A percentile compares a stretch with the other conserved stretches of the same genome.
These are phyloP conservation scores for Aspergillus neoniger DNA, from an alignment of 2,329 filamentous ascomycete species.

Conservation along the genomic window DNA sequence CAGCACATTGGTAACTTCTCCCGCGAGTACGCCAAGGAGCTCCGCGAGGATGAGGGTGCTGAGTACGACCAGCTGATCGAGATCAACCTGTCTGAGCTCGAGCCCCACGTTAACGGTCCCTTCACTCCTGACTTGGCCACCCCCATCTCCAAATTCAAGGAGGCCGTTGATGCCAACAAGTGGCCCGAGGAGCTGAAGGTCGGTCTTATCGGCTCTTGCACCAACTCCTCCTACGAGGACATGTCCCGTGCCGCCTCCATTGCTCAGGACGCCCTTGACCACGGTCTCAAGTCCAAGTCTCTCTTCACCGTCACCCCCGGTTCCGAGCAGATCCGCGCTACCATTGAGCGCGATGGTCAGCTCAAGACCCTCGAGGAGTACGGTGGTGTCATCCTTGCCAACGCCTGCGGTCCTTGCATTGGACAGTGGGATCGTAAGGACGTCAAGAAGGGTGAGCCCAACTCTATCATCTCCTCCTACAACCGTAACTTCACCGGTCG, in stretches of 20 bases:
- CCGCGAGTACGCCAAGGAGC: constrained; percentile 78
- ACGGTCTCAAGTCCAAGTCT: constrained; percentile 91
- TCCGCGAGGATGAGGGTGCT: constrained; percentile 82
- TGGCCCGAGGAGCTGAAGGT: constrained; percentile 98
- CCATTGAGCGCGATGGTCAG: constrained; percentile 86
- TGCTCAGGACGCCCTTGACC: constrained; percentile 83
- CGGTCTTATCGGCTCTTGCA: constrained; percentile 96
- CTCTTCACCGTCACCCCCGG: constrained; percentile 94
- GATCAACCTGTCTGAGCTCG: constrained; percentile 90
- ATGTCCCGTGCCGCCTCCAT: constrained; percentile 94
- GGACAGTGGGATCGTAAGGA: constrained; percentile 94
- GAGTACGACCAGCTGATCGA: constrained; percentile 96
- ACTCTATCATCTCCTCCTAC: constrained; percentile 98
- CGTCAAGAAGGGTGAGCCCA: constrained; percentile 90
- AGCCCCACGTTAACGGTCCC: constrained; percentile 97
- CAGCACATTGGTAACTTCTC: constrained; percentile 87
- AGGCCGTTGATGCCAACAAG: constrained; percentile 88
- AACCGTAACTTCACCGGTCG: constrained; percentile 99
- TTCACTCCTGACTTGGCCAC: constrained; percentile 98
- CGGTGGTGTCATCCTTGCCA: constrained; percentile 89
- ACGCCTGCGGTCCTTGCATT: constrained; percentile 90
- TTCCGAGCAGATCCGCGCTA: constrained; percentile 94
- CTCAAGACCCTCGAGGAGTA: constrained; percentile 95
- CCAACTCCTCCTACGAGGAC: constrained; percentile 85
- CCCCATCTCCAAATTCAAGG: constrained; percentile 95